Percentiles rank a stretch among this genome's conserved stretches.
Conservation (phyloP, 177 flowering plant species). For the Tripterygium wilfordii region DNA sequence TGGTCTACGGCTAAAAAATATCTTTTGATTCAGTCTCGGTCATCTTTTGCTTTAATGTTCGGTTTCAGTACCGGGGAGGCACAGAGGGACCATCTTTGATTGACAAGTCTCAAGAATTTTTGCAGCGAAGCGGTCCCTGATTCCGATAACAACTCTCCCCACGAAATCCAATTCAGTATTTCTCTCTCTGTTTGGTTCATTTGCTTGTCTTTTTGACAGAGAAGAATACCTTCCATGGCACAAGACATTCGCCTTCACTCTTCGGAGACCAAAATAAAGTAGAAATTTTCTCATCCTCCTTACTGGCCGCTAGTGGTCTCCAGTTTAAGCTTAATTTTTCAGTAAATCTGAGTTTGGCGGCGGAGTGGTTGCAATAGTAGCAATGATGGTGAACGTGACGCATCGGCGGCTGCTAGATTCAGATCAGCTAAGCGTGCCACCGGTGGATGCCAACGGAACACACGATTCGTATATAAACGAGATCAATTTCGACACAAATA, state of each 20-base stretch:
- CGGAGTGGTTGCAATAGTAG: neutral
- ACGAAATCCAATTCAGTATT: constrained; percentile 26
- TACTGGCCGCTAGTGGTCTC: too few species aligned
- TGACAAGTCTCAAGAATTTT: constrained; percentile 9
- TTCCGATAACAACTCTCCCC: constrained; percentile 5
- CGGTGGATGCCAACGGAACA: constrained; percentile 10
- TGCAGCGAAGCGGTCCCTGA: constrained; percentile 6
- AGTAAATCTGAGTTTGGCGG: neutral
- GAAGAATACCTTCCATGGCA: neutral
- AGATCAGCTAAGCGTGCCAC: neutral
- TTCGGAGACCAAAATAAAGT: too few species aligned
- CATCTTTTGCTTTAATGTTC: constrained; percentile 2
- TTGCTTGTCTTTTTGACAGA: constrained; percentile 22
- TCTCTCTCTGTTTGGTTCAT: constrained; percentile 19
- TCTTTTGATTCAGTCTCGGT: constrained; percentile 1
- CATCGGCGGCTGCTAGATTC: constrained; percentile 19
- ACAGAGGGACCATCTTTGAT: constrained; percentile 16
- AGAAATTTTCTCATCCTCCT: too few species aligned
- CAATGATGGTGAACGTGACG: neutral
- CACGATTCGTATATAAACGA: constrained; percentile 19
- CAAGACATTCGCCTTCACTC: too few species aligned
- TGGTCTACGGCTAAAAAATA: too few species aligned
- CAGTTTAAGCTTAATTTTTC: too few species aligned
- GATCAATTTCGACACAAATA: constrained; percentile 54
- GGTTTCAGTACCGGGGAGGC: neutral